Base-by-base conservation (phyloP, 2,329 filamentous ascomycete genomes). In the Neodidymelliopsis sp. region DNA sequence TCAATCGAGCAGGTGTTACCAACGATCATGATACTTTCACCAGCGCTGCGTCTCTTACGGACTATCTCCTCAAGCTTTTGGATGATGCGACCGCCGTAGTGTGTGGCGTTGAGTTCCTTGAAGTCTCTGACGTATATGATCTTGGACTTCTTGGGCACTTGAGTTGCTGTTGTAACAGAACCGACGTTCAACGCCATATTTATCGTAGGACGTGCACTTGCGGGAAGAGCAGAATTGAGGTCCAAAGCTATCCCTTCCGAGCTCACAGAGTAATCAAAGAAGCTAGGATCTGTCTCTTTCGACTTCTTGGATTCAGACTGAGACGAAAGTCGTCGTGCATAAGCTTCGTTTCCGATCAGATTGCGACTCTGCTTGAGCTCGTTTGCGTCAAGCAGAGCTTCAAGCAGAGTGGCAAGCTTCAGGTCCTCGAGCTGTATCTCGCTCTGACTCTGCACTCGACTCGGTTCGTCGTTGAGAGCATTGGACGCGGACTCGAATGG, bases 61-160 rank as follows among this genome's bases (percentile, higher is more conserved):
- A 96, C 84, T 6, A 88, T 78, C 36, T 83, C 81, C 42, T 89
- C 85, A 10, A 99, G 75, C 49, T 87, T 84, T 29, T 79, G 76
- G 6, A 97, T 75, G 23, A 97, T 82, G 16, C 82, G 80, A 2
- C 83, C 79, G 9, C 91, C 90, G 49, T 90, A 85, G 5, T 81
- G 71, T 1, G 88, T 86, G 65, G 83, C 82, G 60, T 81, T 84
- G 7, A 99, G 79, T 56, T 95, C 90, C 42, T 89, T 85, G 63
- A 91, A 89, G 68, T 97, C 90, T 66, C 89, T 84, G 10, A 96
- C 76, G 60, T 90, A 90, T 28, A 95, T 79, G 49, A 97, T 86
- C 6, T 91, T 79, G 18, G 79, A 79, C 37, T 79, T 66, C 62
- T 66, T 50, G 15, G 54, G 55, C 15, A 60, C 67, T 47, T 43